Base-by-base conservation (phyloP, 495 filamentous ascomycete genomes). In the Ramalina peruviana region DNA sequence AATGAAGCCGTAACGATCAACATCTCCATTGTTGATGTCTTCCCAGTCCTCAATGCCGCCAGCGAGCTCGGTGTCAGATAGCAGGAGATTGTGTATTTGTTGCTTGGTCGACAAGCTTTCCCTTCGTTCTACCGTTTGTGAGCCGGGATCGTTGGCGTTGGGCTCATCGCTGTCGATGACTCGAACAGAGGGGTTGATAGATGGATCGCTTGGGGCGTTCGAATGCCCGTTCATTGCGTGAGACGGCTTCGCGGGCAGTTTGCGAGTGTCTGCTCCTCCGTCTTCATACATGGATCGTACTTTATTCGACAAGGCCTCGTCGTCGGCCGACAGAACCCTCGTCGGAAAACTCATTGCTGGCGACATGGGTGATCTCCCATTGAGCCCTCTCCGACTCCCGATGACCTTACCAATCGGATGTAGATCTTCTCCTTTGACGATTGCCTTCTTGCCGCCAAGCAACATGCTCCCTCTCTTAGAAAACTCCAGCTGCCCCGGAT, bases 1-100 rank as follows among this genome's bases (percentile, higher is more conserved):
- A 63, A 99, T 97, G 68, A 99, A 99, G 16, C 92, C 92, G 63
- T 97, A 99, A 53, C 83, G 69, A 66, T 99, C 92, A 39, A 97
- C 85, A 62, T 94, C 85, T 37, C 70, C 74, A n/a, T 76, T 83
- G n/a, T 82, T 72, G 11, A 99, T 67, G 63, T 95, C 82, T 57
- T 90, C 83, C 93, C 92, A 99, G 59, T 95, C 89, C 60, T 99
- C 92, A 38, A 93, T 79, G 0, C 90, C 90, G 15, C 88, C 89
- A 13, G 88, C 86, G 13, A 81, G 65, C 64, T 83, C 81, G 40
- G 68, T 65, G 13, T 73, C 66, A 52, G 81, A 72, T 48, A 70
- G 65, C 51, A 44, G 21, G 41, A 55, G 19, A 26, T 36, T 48
- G 7, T 48, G 45, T 4, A 48, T 48, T 30, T 36, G 21, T 36